Evolutionary conservation across 768 basidiomycete species (phyloP), one percentile per base, ranked within the genome.

Genomic region (Serendipita sp.): DNA sequence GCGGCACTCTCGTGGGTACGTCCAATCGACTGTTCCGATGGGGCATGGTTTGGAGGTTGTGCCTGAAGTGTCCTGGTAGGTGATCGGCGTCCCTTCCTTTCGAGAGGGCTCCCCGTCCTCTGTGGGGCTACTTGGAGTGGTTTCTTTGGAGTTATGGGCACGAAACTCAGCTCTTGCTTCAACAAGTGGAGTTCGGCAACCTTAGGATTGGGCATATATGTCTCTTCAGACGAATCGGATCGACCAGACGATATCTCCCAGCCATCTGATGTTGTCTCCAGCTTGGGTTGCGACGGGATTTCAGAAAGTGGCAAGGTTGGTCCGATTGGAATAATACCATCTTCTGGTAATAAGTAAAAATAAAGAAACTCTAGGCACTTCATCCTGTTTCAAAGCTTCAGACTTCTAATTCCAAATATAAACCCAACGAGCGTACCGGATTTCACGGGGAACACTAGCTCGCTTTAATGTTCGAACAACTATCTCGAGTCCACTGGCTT

Each of bases 321-420:
- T 5, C 13, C 41, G 41, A 5, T 13, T 41, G 41, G 41, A 41
- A 41, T 41, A 0, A 41, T 41, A 41, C 41, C 71, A 1, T 81
- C 83, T 71, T 96, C 93, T 66, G 94, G 93, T 51, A 95, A 78
- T 4, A 97, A 79, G 73, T 97, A 97, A 73, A 94, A 96, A 73
- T 95, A 95, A 15, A 97, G 75, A 70, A 96, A 93, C 72, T 96
- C 94, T 16, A 97, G 78, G 67, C 92, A 95, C 76, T 95, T 95
- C 88, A 96, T 95, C 69, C 93, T 95, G 69, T 24, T 41, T 41
- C 41, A 45, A 37, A 15, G 3, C 30, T n/a, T 28, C 18, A 35
- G 58, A 28, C n/a, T 3, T 11, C 34, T 1, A 30, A 34, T 37
- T 3, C 11, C 3, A 15, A 5, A 13, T 37, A 3, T 28, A 1